These are phyloP conservation scores for Phytophthora melonis DNA, from an alignment of 352 stramenopile genomes.

Conservation along the genomic window DNA sequence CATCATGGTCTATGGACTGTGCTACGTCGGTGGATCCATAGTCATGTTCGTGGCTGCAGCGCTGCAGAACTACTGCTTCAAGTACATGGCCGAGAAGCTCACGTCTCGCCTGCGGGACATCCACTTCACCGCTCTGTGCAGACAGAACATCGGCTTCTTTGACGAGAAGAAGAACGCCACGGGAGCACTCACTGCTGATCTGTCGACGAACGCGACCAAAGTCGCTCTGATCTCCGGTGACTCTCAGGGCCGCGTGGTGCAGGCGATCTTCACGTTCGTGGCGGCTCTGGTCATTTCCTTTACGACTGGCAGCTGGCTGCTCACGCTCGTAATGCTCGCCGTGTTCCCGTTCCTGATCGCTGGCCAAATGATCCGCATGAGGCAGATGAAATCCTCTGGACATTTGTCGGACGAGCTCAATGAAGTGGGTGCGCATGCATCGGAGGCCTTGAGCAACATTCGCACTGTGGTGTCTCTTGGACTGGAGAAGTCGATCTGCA, in stretches of 20 bases:
- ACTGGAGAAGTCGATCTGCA: slow-evolving; percentile 31
- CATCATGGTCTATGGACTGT: slow-evolving; percentile 30
- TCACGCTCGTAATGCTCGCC: slow-evolving; percentile 73
- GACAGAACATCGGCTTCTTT: slow-evolving; percentile 74
- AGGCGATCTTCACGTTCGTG: slow-evolving; percentile 61
- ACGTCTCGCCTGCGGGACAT: slow-evolving; percentile 56
- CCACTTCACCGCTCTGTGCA: slow-evolving; percentile 51
- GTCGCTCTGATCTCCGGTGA: slow-evolving; percentile 59
- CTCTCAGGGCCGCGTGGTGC: slow-evolving; percentile 53
- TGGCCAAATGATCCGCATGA: slow-evolving; percentile 41
- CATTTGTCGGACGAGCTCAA: slow-evolving; percentile 30
- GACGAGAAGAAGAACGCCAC: slow-evolving; percentile 67
- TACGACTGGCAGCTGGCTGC: slow-evolving; percentile 63
- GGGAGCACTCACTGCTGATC: slow-evolving; percentile 55
- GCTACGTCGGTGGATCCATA: slow-evolving; percentile 41
- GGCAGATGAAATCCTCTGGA: slow-evolving; percentile 42
- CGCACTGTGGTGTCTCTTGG: slow-evolving; percentile 56
- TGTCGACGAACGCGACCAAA: slow-evolving; percentile 62
- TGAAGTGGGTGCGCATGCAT: slow-evolving; percentile 49
- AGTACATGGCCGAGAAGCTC: slow-evolving; percentile 61
- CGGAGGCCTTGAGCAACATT: slow-evolving; percentile 56
- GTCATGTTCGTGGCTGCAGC: slow-evolving; percentile 41
- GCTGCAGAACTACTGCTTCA: slow-evolving; percentile 55
- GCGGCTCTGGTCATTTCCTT: slow-evolving; percentile 69
- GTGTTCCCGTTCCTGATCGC: slow-evolving; percentile 71